Conservation (phyloP, 2,329 filamentous ascomycete species). For the Bipolaris cookei region DNA sequence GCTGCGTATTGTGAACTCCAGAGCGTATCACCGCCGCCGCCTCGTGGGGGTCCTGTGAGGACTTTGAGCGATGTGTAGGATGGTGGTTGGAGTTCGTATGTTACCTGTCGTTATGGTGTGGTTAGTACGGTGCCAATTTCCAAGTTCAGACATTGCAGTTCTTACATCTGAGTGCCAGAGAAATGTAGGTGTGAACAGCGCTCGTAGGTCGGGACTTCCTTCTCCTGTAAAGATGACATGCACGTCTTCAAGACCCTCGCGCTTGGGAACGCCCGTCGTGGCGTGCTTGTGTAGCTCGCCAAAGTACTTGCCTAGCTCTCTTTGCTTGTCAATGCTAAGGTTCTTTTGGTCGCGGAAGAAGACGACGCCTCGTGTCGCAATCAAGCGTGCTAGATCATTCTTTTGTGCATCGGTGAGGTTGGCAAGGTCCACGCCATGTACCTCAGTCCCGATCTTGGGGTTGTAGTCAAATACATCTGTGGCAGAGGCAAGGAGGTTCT, state of each 20-base stretch:
- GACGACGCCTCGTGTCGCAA: conserved; percentile 63
- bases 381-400: conserved; percentile 61
- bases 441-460: conserved; percentile 62
- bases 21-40: conserved; percentile 63
- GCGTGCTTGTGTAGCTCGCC: conserved; percentile 63
- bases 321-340: conserved; percentile 61
- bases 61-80: conserved; percentile 64
- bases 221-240: conserved; percentile 64
- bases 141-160: no score
- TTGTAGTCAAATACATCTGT: conserved; percentile 64
- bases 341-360: conserved; percentile 64
- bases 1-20: conserved; percentile 66
- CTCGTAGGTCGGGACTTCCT: conserved; percentile 60
- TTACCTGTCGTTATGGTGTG: conserved; percentile 52
- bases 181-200: conserved; percentile 62
- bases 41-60: conserved; percentile 59
- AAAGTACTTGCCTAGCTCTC: conserved; percentile 60
- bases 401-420: conserved; percentile 59
- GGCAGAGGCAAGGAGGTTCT: conserved; percentile 59
- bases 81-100: conserved; percentile 64
- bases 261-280: conserved; percentile 59
- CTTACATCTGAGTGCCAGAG: conserved; percentile 63
- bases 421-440: conserved; percentile 59
- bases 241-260: conserved; percentile 60
- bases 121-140: no score